Evolutionary conservation across 2,329 filamentous ascomycete species (phyloP), one percentile per base, ranked within the genome.

Genomic region (Fusarium camptoceras): DNA sequence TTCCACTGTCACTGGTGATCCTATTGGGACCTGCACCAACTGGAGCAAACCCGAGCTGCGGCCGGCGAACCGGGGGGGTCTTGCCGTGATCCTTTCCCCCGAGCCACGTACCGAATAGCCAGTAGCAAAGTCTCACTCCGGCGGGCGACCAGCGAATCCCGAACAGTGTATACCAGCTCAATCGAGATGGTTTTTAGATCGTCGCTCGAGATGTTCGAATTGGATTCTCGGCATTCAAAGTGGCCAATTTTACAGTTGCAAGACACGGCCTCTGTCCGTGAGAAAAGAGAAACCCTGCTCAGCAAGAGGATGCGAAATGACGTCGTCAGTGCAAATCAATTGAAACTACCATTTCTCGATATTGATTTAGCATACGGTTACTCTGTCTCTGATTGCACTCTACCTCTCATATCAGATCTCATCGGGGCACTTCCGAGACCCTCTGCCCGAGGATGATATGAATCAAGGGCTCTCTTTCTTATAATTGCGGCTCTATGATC

Each of bases 31-130:
- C 68, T 73, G 73, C 68, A 75, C 72, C 60, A 66, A 63, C 59
- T 67, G 67, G 66, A 59, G 46, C 47, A 59, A 49, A 66, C 47
- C 63, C 72, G 55, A 73, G 64, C 59, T 62, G 68, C 64, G 64
- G 63, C 73, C 73, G 73, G 73, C 60, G 73, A 76, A 76, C 73
- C 73, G 73, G 73, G 73, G 73, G 72, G 68, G 47, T 61, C 58
- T 69, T 64, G 64, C 68, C 66, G 67, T 73, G 73, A 74, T 76
- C 74, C 74, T 75, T 76, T 76, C 72, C 74, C 73, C 74, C 74
- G 74, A 76, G 62, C 70, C 64, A 70, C 46, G 54, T 74, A 69
- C 73, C 73, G 73, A 75, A 71, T 60, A 74, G 59, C 57, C 66
- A 67, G 57, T 63, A 63, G 55, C 27, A 44, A 42, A 42, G 18